phyloP scores from a whole-genome alignment of 306 rosid genomes.

The Amphicarpaea edgeworthii region DNA sequence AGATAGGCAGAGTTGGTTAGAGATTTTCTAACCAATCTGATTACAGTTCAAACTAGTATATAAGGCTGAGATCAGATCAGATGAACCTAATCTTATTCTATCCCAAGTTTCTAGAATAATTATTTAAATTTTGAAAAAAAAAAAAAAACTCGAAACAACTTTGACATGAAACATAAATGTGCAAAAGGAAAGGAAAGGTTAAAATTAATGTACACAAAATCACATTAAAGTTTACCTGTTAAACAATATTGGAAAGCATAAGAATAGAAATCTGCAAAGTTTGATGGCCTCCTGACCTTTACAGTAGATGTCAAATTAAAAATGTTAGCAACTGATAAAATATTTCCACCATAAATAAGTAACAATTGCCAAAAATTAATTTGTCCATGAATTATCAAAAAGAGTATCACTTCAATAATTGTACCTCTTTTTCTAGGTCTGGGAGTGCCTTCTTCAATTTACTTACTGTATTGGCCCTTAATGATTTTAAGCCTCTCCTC shows the following conservation, averaged over 20 bases:
- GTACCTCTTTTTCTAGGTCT: conserved; percentile 95
- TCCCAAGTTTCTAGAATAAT: neutral
- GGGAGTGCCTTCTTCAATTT: conserved; percentile 93
- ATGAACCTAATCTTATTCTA: neutral
- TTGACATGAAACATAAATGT: neutral
- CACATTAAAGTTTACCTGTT: conserved; percentile 66
- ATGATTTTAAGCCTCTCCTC: conserved; percentile 91
- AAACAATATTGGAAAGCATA: conserved; percentile 94
- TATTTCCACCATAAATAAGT: conserved; percentile 21
- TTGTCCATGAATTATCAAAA: conserved; percentile 21
- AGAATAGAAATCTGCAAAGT: conserved; percentile 90
- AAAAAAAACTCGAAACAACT: neutral
- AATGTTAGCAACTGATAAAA: conserved; percentile 42
- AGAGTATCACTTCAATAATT: conserved; percentile 25
- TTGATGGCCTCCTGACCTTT: conserved; percentile 86
- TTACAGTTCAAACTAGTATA: neutral
- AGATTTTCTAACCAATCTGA: neutral
- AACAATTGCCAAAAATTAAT: conserved; percentile 8
- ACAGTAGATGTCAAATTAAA: conserved; percentile 46
- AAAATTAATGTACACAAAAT: conserved; percentile 28
- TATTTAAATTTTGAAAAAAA: neutral
- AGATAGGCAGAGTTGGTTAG: neutral
- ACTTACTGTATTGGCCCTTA: conserved; percentile 82
- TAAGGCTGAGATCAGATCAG: too few relatives aligned
- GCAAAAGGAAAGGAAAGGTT: conserved; percentile 1